Evolutionary conservation across 768 basidiomycete species (phyloP), one percentile per base, ranked within the genome.

Genomic region (Hydnomerulius pinastri): DNA sequence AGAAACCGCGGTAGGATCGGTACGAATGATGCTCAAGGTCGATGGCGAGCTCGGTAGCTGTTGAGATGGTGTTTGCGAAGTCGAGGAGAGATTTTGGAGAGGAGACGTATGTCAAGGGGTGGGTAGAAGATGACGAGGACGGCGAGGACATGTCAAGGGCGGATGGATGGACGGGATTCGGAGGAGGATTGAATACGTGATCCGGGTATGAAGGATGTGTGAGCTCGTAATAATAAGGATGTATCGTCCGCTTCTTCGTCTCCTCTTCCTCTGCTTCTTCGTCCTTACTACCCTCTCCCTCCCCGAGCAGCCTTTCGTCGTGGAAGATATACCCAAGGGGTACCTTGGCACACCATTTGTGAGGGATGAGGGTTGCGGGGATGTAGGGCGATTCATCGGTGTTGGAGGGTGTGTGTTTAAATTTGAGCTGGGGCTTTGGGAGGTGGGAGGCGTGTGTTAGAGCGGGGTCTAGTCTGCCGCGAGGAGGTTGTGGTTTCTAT

Each of bases 1-100:
- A 77, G 60, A 98, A 92, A 2, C 97, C 96, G 10, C 70, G 67
- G 65, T 88, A 98, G 4, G 87, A 84, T 30, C 94, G 79, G 59
- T 88, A 90, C 54, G 81, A 87, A 74, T 98, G 94, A 64, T 98
- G 90, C 70, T 99, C 96, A 24, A 99, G 73, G 70, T 99, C 97
- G 21, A 99, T 78, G 0, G 97, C 96, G 46, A 98, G 83, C 67
- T 96, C 94, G 21, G 70, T 71, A n/a, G 76, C 78, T 5, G 66
- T 63, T 23, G 79, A 78, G n/a, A 98, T 77, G 49, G 80, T 77
- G 11, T 76, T 77, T 4, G 95, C 73, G 81, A 97, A 85, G 27
- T 61, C 64, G 11, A 78, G 67, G 36, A 97, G 75, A 5, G 74
- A 72, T 15, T 73, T 70, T 0, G 73, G 61, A 10, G 83, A 86